Percentiles rank a stretch among this genome's conserved stretches.
These are phyloP conservation scores for Penicillium crystallinum DNA, from an alignment of 495 filamentous ascomycete genomes.

Conservation along the genomic window DNA sequence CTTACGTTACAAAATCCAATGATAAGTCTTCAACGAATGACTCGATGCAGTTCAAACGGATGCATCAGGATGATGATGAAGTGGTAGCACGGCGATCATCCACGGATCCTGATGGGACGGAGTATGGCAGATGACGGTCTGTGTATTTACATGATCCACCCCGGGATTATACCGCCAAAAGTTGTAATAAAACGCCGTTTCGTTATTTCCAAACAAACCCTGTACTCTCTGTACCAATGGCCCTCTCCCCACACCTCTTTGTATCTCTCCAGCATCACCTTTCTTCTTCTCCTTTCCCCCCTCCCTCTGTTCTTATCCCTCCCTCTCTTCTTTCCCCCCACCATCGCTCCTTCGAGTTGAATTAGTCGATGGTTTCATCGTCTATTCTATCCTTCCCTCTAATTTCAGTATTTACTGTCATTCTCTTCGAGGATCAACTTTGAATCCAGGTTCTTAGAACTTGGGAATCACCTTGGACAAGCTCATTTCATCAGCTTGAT, in stretches of 20 bases:
- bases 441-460: conserved; percentile 9
- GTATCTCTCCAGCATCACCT: conserved; percentile 31
- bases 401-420: conserved; percentile 30
- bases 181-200: neutral
- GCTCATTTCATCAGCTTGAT: conserved; percentile 7
- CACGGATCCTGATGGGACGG: conserved; percentile 10
- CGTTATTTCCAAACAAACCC: conserved; percentile 7
- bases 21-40: neutral
- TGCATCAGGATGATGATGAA: conserved; percentile 16
- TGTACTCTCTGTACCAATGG: conserved; percentile 8
- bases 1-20: neutral
- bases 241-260: conserved; percentile 28
- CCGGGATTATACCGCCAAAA: neutral
- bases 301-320: conserved; percentile 10
- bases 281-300: conserved; percentile 26
- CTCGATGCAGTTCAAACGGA: neutral
- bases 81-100: conserved; percentile 25
- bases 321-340: conserved; percentile 17
- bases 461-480: conserved; percentile 5
- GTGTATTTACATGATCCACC: neutral
- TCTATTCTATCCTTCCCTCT: conserved; percentile 22
- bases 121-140: neutral
- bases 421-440: conserved; percentile 35
- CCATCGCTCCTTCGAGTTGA: conserved; percentile 37
- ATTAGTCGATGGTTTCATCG: conserved; percentile 27